Evolutionary conservation across 1,284 basidiomycete genomes (phyloP).

Genomic region (Marasmius tenuissimus): DNA sequence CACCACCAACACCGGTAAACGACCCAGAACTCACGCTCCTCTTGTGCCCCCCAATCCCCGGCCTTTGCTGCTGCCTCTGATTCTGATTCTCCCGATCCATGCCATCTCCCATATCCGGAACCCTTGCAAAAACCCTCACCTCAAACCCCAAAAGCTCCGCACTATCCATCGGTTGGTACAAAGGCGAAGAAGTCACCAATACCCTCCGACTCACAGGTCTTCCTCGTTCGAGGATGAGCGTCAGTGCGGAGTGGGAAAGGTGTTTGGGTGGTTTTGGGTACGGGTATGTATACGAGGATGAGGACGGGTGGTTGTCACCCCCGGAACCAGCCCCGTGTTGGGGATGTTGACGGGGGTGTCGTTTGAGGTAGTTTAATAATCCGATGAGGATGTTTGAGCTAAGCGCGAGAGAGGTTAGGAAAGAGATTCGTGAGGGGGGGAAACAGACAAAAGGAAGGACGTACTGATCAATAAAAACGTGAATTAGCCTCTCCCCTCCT

Average conservation of each 20-base stretch:
- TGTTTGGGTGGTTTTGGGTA: slow-evolving; percentile 33
- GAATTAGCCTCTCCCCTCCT: slow-evolving; percentile 60
- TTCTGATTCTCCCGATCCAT: slow-evolving; percentile 48
- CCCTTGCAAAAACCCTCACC: slow-evolving; percentile 74
- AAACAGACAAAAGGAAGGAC: slow-evolving; percentile 23
- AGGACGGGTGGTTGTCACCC: slow-evolving; percentile 7
- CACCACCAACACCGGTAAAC: slow-evolving; percentile 1
- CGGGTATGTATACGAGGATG: slow-evolving; percentile 9
- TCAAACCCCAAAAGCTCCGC: slow-evolving; percentile 79
- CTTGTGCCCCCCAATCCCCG: slow-evolving; percentile 8
- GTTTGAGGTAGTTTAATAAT: slow-evolving; percentile 63
- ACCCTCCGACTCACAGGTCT: slow-evolving; percentile 68
- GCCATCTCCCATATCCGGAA: slow-evolving; percentile 69
- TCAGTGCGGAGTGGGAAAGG: slow-evolving; percentile 68
- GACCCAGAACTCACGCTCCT: slow-evolving; percentile 14
- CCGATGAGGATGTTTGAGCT: slow-evolving; percentile 87
- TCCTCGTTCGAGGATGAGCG: slow-evolving; percentile 73
- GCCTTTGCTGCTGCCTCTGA: slow-evolving; percentile 12
- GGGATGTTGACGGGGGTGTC: slow-evolving; percentile 32
- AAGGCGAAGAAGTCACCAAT: slow-evolving; percentile 77
- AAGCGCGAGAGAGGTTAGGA: not conserved
- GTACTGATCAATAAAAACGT: slow-evolving; percentile 88
- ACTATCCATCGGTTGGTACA: slow-evolving; percentile 79
- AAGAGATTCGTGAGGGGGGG: slow-evolving; percentile 13
- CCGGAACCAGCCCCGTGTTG: slow-evolving; percentile 22